Evolutionary conservation across 2,329 filamentous ascomycete species (phyloP), one percentile per base, ranked within the genome.

Genomic region (Pseudogymnoascus sp.): DNA sequence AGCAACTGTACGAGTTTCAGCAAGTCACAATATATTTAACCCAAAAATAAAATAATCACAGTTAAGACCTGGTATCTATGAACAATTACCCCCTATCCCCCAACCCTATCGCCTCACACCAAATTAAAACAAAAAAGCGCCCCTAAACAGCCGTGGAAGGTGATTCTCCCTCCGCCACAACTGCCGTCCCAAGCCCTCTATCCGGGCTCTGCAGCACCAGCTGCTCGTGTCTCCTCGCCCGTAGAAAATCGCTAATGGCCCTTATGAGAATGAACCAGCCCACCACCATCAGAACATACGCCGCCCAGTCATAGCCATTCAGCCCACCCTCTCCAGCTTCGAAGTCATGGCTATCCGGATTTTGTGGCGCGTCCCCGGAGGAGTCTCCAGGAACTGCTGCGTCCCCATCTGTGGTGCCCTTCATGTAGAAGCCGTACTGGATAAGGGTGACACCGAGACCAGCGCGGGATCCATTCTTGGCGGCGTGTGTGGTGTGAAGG

Each of bases 261-360:
- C 92, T 85, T 72, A 99, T 97, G 65, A 99, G 79, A 65, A 99
- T 92, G 72, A 97, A 97, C 94, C 94, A 99, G 4, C 94, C 94
- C 1, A 96, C 88, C 71, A 99, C 90, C 94, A 99, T 99, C 58
- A 99, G 76, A 13, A 89, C 80, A 70, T 97, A 99, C 9, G 92
- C 90, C 65, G 96, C 79, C 90, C 90, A 97, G 72, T 97, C 92
- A 66, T 83, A 87, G 60, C 87, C 87, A 5, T 82, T 84, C 42
- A 96, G 84, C 10, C 77, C 75, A 40, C 79, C 79, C 10, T 75
- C 69, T 1, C 73, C 69, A 21, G 73, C 70, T 71, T 96, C 85
- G 69, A 97, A 97, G 67, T 90, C 84, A 76, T 97, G 92, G 58
- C 86, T 85, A 72, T 97, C 97, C 0, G 94, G 94, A 69, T 97